Percentiles rank a stretch among this genome's conserved stretches.
phyloP scores from a whole-genome alignment of 1,139 yeast genomes.

The Kodamaea arcana region DNA sequence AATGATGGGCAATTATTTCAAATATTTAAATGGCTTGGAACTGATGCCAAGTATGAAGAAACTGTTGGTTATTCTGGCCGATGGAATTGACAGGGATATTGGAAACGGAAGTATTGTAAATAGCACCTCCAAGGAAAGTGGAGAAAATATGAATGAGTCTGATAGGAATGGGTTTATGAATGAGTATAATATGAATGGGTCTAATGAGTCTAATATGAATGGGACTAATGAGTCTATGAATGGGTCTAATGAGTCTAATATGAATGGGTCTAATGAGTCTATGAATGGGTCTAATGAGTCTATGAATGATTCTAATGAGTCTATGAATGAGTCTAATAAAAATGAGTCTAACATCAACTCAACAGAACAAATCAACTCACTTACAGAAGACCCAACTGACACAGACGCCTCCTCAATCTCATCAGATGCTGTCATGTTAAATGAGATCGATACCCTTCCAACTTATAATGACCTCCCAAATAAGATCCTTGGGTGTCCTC shows the following conservation, averaged over 20 bases:
- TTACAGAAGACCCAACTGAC: background rate
- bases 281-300: background rate
- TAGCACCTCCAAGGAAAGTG: conserved; percentile 7
- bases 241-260: background rate
- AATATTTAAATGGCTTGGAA: conserved; percentile 23
- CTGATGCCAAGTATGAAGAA: conserved; percentile 14
- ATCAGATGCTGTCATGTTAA: conserved; percentile 39
- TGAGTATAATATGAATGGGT: conserved; percentile 1
- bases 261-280: background rate
- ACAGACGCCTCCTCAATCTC: too few species aligned
- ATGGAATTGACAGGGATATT: too few species aligned
- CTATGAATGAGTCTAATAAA: background rate
- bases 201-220: background rate
- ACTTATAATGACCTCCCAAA: conserved; percentile 41
- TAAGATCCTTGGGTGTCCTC: conserved; percentile 65
- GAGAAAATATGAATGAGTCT: conserved; percentile 8
- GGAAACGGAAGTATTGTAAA: too few species aligned
- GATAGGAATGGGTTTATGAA: conserved; percentile 1
- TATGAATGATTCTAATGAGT: background rate
- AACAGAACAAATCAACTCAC: background rate
- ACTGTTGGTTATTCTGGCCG: conserved; percentile 16
- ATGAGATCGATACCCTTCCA: conserved; percentile 47
- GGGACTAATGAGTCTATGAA: background rate
- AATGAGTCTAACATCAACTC: background rate
- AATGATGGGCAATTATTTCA: conserved; percentile 71